Evolutionary conservation across 257 asterid species (phyloP).

Genomic region (Misopates orontium): DNA sequence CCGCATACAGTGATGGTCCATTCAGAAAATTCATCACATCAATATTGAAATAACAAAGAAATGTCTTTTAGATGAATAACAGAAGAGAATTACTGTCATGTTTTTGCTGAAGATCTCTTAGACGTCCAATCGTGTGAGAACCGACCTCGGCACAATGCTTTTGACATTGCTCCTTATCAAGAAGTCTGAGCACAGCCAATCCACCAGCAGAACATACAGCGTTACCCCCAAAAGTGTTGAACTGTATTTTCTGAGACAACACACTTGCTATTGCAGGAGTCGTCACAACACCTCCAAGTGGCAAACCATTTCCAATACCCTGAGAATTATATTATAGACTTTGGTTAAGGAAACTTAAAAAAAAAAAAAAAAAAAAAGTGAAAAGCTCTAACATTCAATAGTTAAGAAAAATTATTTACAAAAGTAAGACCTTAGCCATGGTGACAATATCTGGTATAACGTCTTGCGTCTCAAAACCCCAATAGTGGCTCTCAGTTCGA

Average conservation of each 20-base stretch:
- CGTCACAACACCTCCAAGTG: constrained; percentile 98
- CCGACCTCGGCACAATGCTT: constrained; percentile 85
- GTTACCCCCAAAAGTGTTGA: constrained; percentile 95
- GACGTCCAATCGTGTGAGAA: constrained; percentile 69
- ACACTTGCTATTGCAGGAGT: constrained; percentile 94
- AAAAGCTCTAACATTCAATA: too few species aligned
- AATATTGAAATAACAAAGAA: neutral
- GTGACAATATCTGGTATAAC: constrained; percentile 95
- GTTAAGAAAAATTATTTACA: constrained; percentile 9
- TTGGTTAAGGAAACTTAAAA: neutral
- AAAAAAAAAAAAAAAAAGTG: too few species aligned
- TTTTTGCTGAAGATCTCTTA: constrained; percentile 67
- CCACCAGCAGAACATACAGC: constrained; percentile 99
- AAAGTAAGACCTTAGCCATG: constrained; percentile 84
- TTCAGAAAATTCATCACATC: neutral
- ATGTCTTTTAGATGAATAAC: constrained; percentile 11
- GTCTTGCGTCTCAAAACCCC: constrained; percentile 98
- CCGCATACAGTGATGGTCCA: neutral
- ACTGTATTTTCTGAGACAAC: constrained; percentile 82
- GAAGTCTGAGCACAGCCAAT: constrained; percentile 76
- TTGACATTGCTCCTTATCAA: constrained; percentile 86
- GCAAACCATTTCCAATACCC: constrained; percentile 98
- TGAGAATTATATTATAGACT: constrained; percentile 30
- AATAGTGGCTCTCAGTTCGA: constrained; percentile 89
- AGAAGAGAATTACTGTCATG: constrained; percentile 70